Evolutionary conservation across 78 protist species (phyloP).

Genomic region (Emiliania huxleyi): DNA sequence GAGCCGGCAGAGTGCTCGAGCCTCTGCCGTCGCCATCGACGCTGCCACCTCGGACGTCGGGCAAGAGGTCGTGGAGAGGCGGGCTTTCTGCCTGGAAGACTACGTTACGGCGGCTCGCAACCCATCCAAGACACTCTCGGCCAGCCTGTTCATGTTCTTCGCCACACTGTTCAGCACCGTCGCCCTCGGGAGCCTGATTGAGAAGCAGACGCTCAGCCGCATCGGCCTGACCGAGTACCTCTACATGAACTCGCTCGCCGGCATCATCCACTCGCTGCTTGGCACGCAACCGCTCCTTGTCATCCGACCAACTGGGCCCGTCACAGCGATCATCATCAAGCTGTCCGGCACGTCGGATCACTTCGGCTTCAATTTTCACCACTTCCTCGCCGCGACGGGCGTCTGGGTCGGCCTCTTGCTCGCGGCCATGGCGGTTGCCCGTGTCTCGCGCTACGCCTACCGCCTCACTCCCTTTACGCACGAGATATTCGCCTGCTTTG

Average conservation of each 20-base stretch:
- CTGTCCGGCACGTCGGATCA: not conserved
- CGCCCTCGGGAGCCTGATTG: slow-evolving; percentile 22
- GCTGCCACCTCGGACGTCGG: too few species aligned
- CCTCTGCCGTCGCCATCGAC: too few species aligned
- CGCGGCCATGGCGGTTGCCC: not conserved
- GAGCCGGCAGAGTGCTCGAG: too few species aligned
- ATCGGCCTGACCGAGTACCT: slow-evolving; percentile 31
- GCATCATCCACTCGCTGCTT: not conserved
- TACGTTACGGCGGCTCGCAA: not conserved
- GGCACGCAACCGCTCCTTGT: slow-evolving; percentile 34
- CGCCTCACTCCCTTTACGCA: slow-evolving; percentile 36
- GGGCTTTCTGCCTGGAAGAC: not conserved
- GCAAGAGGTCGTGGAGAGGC: too few species aligned
- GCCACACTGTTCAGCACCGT: slow-evolving; percentile 33
- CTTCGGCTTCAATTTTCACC: not conserved
- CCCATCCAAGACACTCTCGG: not conserved
- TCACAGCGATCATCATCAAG: slow-evolving; percentile 4
- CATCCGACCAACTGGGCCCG: slow-evolving; percentile 32
- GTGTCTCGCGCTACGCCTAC: not conserved
- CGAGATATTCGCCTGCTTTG: slow-evolving; percentile 16
- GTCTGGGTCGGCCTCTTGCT: not conserved
- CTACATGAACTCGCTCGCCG: not conserved
- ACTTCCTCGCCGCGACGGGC: slow-evolving; percentile 22
- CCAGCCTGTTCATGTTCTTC: slow-evolving; percentile 19
- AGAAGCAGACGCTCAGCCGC: not conserved